Conservation (phyloP, 129 eudicot species). For the Artemisia annua region DNA sequence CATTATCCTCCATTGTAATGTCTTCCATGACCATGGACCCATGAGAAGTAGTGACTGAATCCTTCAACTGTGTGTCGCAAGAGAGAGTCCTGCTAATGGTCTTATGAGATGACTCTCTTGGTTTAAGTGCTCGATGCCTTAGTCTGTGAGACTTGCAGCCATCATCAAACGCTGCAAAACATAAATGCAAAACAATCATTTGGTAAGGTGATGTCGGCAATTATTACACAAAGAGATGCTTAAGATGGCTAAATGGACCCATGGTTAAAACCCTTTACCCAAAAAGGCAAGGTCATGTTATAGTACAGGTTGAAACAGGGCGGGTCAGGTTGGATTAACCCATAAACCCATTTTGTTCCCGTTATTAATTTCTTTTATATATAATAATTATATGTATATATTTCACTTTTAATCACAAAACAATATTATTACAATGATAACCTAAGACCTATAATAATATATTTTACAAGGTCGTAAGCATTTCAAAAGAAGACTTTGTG, state of each 20-base stretch:
- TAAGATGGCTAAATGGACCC: too few relatives aligned
- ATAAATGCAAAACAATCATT: constrained; percentile 23
- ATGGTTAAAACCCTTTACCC: too few relatives aligned
- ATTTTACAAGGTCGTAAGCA: too few relatives aligned
- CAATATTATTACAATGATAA: too few relatives aligned
- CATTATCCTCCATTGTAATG: constrained; percentile 30
- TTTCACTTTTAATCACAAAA: too few relatives aligned
- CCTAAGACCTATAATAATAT: too few relatives aligned
- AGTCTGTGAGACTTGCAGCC: constrained; percentile 59
- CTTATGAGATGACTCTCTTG: constrained; percentile 24
- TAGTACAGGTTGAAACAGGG: not conserved
- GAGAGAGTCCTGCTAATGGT: constrained; percentile 54
- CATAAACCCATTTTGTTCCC: too few relatives aligned
- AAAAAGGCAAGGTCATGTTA: not conserved
- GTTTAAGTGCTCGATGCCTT: constrained; percentile 53
- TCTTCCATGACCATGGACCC: constrained; percentile 51
- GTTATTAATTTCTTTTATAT: too few relatives aligned
- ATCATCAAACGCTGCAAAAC: constrained; percentile 46
- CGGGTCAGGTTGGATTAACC: too few relatives aligned
- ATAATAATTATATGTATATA: too few relatives aligned
- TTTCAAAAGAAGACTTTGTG: too few relatives aligned
- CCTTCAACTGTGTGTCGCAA: constrained; percentile 53
- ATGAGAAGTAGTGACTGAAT: constrained; percentile 35
- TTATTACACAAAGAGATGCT: not conserved
- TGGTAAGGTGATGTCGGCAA: constrained; percentile 26